Evolutionary conservation across 2,329 filamentous ascomycete genomes (phyloP).

Genomic region (Colletotrichum sansevieriae): DNA sequence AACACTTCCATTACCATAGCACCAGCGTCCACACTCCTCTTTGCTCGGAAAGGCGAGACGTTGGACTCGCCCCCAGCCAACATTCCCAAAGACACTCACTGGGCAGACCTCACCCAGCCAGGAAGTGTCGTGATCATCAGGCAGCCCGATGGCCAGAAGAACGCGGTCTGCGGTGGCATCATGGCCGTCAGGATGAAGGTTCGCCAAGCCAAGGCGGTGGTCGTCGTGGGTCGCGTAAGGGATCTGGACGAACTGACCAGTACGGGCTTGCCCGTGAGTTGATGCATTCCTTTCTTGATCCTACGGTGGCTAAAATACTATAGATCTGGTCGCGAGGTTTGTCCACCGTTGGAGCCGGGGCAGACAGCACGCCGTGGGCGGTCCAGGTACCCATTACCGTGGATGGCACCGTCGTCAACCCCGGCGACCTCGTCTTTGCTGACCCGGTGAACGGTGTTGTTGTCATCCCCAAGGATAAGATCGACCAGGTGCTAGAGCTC

Average conservation of each 20-base stretch:
- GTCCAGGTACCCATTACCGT: constrained; percentile 60
- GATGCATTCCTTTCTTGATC: constrained; percentile 2
- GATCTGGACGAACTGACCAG: constrained; percentile 72
- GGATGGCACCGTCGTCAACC: constrained; percentile 57
- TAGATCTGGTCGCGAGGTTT: constrained; percentile 69
- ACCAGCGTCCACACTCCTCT: constrained; percentile 72
- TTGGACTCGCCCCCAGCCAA: constrained; percentile 54
- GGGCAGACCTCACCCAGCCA: constrained; percentile 73
- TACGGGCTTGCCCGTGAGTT: constrained; percentile 68
- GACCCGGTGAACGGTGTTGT: constrained; percentile 79
- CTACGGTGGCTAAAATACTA: constrained; percentile 31
- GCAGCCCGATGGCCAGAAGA: constrained; percentile 74
- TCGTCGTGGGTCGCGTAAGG: constrained; percentile 77
- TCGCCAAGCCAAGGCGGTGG: constrained; percentile 69
- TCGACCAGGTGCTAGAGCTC: constrained; percentile 71
- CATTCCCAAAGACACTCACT: constrained; percentile 72
- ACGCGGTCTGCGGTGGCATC: constrained; percentile 82
- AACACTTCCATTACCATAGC: constrained; percentile 56
- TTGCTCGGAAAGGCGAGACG: constrained; percentile 69
- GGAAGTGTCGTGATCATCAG: constrained; percentile 75
- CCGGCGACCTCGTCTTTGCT: constrained; percentile 77
- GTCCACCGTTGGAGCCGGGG: constrained; percentile 70
- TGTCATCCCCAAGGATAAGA: constrained; percentile 71
- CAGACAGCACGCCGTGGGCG: constrained; percentile 68
- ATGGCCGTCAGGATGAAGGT: constrained; percentile 78